phyloP scores from a whole-genome alignment of 192 early-diverging fungal genomes.

The Umbelopsis isabellina region DNA sequence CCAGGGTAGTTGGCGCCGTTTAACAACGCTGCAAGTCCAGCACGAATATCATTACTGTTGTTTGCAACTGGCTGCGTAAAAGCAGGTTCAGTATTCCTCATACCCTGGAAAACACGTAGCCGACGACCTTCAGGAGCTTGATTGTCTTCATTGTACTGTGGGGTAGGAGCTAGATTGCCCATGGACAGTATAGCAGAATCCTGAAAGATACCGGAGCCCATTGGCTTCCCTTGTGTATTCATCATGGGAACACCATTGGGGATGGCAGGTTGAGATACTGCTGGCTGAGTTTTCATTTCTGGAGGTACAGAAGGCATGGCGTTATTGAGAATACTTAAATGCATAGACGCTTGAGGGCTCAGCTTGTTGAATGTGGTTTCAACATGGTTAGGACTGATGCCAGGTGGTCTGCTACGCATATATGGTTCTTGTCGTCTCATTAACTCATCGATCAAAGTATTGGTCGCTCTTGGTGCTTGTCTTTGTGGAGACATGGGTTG shows the following conservation, averaged over 20 bases:
- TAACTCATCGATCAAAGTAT: neutral
- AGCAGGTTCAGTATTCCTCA: slow-evolving; percentile 1
- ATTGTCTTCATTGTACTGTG: neutral
- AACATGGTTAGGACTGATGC: neutral
- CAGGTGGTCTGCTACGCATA: slow-evolving; percentile 4
- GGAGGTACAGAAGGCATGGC: neutral
- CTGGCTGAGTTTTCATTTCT: neutral
- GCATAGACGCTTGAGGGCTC: slow-evolving; percentile 10
- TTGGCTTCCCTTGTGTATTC: neutral
- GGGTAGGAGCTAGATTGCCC: neutral
- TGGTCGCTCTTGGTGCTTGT: neutral
- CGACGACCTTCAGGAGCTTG: slow-evolving; percentile 14
- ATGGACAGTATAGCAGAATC: neutral
- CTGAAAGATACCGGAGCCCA: neutral
- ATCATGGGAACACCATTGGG: neutral
- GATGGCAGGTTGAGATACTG: neutral
- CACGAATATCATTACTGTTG: slow-evolving; percentile 20
- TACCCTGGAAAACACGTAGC: slow-evolving; percentile 1
- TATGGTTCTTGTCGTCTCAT: neutral
- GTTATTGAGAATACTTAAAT: slow-evolving; percentile 12
- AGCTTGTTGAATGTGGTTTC: neutral
- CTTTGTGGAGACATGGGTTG: neutral
- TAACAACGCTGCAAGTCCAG: slow-evolving; percentile 3
- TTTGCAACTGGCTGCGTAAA: slow-evolving; percentile 12
- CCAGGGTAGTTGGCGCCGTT: slow-evolving; percentile 15